These are phyloP conservation scores for Pichia sp. DNA, from an alignment of 1,139 yeast species.

Conservation along the genomic window DNA sequence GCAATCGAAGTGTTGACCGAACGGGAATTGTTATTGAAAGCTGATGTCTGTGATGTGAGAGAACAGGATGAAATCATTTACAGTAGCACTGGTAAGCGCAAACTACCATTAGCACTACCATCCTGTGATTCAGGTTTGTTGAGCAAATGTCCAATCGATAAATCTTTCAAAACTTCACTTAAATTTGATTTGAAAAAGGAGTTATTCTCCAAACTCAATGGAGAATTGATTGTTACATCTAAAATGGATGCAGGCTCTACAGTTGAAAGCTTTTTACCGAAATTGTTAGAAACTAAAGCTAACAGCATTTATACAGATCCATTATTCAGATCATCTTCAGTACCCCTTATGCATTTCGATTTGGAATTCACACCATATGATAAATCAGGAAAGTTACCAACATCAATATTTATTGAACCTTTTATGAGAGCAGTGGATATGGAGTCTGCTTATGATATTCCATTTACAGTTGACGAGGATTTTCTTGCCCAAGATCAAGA, in stretches of 20 bases:
- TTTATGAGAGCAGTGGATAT: not conserved
- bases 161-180: not conserved
- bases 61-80: slow-evolving; percentile 20
- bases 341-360: slow-evolving; percentile 4
- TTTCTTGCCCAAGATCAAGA: not conserved
- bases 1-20: slow-evolving; percentile 18
- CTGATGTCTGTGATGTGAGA: slow-evolving; percentile 19
- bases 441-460: not conserved
- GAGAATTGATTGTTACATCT: slow-evolving; percentile 9
- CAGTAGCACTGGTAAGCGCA: slow-evolving; percentile 13
- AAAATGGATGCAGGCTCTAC: slow-evolving; percentile 7
- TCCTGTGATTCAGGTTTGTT: too few relatives aligned
- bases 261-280: slow-evolving; percentile 18
- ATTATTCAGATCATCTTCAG: not conserved
- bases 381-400: not conserved
- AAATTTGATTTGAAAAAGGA: slow-evolving; percentile 10
- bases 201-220: slow-evolving; percentile 17
- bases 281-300: not conserved
- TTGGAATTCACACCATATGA: not conserved
- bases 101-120: not conserved
- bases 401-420: not conserved
- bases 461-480: not conserved
- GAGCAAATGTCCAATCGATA: not conserved
- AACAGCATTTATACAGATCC: not conserved
- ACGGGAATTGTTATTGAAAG: slow-evolving; percentile 13